These are phyloP conservation scores for Pichia exigua DNA, from an alignment of 805 yeast genomes.

Conservation along the genomic window DNA sequence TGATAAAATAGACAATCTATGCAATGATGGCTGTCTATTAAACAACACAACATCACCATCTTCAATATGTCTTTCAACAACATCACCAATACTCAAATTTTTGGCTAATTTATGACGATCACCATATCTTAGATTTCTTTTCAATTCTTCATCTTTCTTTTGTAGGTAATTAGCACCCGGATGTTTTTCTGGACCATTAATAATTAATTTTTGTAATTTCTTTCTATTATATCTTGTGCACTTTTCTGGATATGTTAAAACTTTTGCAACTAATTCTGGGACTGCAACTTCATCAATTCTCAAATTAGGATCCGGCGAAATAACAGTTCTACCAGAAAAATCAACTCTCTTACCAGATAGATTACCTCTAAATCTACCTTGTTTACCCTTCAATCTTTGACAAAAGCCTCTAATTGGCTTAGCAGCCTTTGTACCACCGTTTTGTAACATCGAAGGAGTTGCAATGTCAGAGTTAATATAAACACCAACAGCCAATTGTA, in stretches of 20 bases:
- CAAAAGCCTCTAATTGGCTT: conserved; percentile 93
- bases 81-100: conserved; percentile 75
- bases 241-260: conserved; percentile 90
- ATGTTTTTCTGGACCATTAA: conserved; percentile 80
- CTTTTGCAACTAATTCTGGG: conserved; percentile 93
- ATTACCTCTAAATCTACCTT: conserved; percentile 98
- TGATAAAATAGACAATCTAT: conserved; percentile 85
- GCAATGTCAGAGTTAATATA: conserved; percentile 95
- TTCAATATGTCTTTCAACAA: conserved; percentile 93
- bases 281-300: conserved; percentile 96
- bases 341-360: conserved; percentile 98
- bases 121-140: conserved; percentile 85
- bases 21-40: conserved; percentile 97
- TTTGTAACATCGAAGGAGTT: conserved; percentile 67
- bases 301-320: conserved; percentile 96
- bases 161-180: conserved; percentile 95
- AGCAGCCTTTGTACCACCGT: conserved; percentile 44
- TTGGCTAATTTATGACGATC: conserved; percentile 72
- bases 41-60: conserved; percentile 95
- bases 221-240: conserved; percentile 81
- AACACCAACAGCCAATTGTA: conserved; percentile 93
- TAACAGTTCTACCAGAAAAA: conserved; percentile 96
- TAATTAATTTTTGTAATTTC: conserved; percentile 64
- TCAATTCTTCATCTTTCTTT: conserved; percentile 75
- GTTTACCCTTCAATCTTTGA: conserved; percentile 96